phyloP scores from a whole-genome alignment of 768 basidiomycete species.

The Leccinum subgranulosum region DNA sequence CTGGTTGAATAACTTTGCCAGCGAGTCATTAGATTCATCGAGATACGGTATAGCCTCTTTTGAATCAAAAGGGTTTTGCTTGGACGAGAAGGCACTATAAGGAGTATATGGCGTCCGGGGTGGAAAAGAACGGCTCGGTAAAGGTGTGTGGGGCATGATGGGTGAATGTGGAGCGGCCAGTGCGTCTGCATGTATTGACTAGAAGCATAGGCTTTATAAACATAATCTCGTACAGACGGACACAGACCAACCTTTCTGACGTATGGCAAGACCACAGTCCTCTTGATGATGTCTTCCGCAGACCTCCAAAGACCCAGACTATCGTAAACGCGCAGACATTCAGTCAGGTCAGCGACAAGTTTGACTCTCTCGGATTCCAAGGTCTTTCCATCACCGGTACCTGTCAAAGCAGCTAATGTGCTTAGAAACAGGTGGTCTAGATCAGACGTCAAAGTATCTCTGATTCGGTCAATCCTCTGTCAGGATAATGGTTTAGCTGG shows the following conservation, averaged over 20 bases:
- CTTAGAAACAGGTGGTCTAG: conserved; percentile 78
- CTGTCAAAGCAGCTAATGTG: conserved; percentile 50
- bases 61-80: conserved; percentile 38
- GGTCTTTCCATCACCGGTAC: conserved; percentile 46
- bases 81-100: conserved; percentile 45
- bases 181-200: conserved; percentile 77
- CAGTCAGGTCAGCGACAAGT: conserved; percentile 61
- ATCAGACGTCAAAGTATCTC: conserved; percentile 80
- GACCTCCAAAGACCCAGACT: conserved; percentile 76
- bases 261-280: conserved; percentile 69
- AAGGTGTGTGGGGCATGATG: conserved; percentile 73
- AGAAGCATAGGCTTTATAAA: conserved; percentile 1
- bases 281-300: conserved; percentile 82
- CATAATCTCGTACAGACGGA: not conserved
- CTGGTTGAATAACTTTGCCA: conserved; percentile 78
- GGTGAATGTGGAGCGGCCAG: conserved; percentile 70
- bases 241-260: conserved; percentile 69
- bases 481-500: conserved; percentile 7
- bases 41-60: conserved; percentile 44
- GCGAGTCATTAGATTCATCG: conserved; percentile 62
- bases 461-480: conserved; percentile 82
- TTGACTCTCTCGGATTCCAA: conserved; percentile 65
- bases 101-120: conserved; percentile 56
- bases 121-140: conserved; percentile 39
- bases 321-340: conserved; percentile 81